Conservation (phyloP, 768 basidiomycete genomes). For the Leucogyrophana mollusca region DNA sequence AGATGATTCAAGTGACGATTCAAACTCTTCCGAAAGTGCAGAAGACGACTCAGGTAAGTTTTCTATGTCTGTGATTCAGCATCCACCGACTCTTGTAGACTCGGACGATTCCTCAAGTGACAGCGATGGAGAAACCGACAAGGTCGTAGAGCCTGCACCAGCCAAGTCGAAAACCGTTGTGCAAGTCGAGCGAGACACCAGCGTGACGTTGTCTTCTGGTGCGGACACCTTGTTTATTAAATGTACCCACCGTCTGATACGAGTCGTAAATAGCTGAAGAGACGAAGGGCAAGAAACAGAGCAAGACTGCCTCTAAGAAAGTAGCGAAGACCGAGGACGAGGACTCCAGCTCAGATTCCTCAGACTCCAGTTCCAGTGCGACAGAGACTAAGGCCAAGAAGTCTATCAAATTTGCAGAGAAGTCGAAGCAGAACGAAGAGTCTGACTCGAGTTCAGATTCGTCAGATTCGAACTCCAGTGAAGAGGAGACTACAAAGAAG, state of each 20-base stretch:
- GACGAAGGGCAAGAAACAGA: conserved; percentile 2
- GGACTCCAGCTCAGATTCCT: conserved; percentile 11
- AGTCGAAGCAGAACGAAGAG: conserved; percentile 28
- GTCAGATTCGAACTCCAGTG: conserved; percentile 10
- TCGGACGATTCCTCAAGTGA: conserved; percentile 7
- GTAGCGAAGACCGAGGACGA: not conserved
- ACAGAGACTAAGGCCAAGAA: not conserved
- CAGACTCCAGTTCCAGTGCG: conserved; percentile 28
- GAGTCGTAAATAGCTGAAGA: conserved; percentile 14
- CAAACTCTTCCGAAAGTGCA: conserved; percentile 13
- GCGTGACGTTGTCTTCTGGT: conserved; percentile 39
- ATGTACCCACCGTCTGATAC: not conserved
- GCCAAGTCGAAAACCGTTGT: conserved; percentile 2
- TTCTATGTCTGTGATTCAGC: no score
- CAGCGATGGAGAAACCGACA: conserved; percentile 5
- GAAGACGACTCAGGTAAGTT: conserved; percentile 15
- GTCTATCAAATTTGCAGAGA: conserved; percentile 16
- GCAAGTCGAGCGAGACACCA: conserved; percentile 32
- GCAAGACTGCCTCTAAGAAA: conserved; percentile 3
- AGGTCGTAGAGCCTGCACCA: not conserved
- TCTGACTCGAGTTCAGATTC: conserved; percentile 20
- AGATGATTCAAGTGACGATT: conserved; percentile 16
- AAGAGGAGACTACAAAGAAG: conserved; percentile 8
- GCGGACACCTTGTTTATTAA: not conserved
- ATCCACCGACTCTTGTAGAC: conserved; percentile 1